phyloP scores from a whole-genome alignment of 441 rosid species.

The Gossypium trilobum region DNA sequence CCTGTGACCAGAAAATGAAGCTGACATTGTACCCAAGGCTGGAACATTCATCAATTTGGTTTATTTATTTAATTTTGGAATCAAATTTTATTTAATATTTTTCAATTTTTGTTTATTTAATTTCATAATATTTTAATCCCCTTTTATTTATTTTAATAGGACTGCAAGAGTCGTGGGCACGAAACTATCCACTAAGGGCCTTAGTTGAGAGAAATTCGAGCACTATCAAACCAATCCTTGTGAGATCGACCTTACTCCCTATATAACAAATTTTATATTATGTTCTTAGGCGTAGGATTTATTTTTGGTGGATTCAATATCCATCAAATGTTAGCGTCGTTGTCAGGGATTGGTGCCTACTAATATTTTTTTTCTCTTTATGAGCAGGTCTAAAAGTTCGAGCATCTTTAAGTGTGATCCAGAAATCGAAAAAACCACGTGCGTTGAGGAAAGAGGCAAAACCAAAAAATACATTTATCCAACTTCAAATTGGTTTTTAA shows the following conservation, averaged over 20 bases:
- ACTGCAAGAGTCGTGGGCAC: not conserved
- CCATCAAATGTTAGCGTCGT: not conserved
- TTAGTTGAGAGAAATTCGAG: not conserved
- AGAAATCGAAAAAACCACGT: not conserved
- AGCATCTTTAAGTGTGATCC: not conserved
- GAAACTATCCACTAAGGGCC: not conserved
- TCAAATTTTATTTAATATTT: too few relatives aligned
- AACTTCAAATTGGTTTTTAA: not conserved
- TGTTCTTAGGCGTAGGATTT: not conserved
- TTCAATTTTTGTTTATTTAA: too few relatives aligned
- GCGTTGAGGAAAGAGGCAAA: not conserved
- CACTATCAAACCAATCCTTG: not conserved
- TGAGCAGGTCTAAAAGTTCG: not conserved
- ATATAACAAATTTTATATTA: too few relatives aligned
- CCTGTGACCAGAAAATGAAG: too few relatives aligned
- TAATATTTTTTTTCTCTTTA: not conserved
- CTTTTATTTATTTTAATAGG: not conserved
- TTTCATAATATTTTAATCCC: not conserved
- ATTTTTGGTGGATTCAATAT: not conserved
- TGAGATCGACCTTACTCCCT: not conserved
- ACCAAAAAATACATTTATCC: not conserved
- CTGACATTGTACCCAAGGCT: not conserved
- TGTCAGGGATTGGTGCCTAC: not conserved
- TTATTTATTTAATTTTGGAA: too few relatives aligned
- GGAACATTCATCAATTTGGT: not conserved